Base-by-base conservation (phyloP, 148 eudicot genomes). In the Polygonum maritimum region DNA sequence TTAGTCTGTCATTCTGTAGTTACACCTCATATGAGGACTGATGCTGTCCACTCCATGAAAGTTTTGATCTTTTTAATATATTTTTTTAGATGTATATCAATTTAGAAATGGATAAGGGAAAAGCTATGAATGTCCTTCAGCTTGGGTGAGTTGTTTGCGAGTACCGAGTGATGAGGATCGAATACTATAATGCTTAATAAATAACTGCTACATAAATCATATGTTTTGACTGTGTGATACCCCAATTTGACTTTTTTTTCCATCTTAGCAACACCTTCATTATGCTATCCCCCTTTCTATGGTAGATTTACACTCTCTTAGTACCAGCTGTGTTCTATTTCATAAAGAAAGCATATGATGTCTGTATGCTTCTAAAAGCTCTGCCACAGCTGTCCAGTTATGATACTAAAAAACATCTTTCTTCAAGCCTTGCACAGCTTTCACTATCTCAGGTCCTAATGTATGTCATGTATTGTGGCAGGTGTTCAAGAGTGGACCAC, bases 401-500 rank as follows among this genome's bases (percentile, higher is more conserved):
- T 2, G 1, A 16, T 33, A 13, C 14, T 11, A 15, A 8, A n/a
- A 33, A 63, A 63, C n/a, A 31, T 11, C 70, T 33, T 63, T 33
- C 70, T 31, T 63, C 9, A 12, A 31, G 40, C 35, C 36, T 63
- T 35, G 5, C 15, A 35, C 67, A 60, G 7, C 36, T 60, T 60
- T 4, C 38, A 26, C 31, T 16, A 35, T 67, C 21, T 57, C 63
- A 21, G 63, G 22, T 57, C 21, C 63, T 67, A 67, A 67, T 67
- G 3, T 67, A 67, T 67, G 45, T 67, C 5, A 36, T 67, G 19
- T 36, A 36, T 26, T 26, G 31, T 63, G 74, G 76, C 94, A 96
- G 99, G 94, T 96, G 60, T 91, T 92, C 82, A 96, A 92, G 85
- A 96, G 98, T 51, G 99, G 99, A 75, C 95, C 97, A 13, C 97